phyloP scores from a whole-genome alignment of 1,284 basidiomycete genomes.

The Thecaphora frezii region DNA sequence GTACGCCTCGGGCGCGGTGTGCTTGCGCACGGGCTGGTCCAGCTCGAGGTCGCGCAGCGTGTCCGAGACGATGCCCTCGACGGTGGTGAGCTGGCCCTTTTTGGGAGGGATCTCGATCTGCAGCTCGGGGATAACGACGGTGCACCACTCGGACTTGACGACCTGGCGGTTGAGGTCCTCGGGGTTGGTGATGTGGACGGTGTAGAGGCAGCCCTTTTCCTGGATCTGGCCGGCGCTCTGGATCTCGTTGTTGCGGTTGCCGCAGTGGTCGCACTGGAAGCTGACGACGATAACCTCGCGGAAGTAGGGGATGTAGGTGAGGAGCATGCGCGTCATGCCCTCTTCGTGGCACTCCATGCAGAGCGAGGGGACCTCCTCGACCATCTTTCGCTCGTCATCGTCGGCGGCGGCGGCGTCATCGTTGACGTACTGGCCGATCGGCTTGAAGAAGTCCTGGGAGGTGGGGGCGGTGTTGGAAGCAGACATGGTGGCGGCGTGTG shows the following conservation, averaged over 20 bases:
- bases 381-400: constrained; percentile 38
- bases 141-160: constrained; percentile 83
- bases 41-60: constrained; percentile 78
- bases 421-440: constrained; percentile 42
- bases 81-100: constrained; percentile 89
- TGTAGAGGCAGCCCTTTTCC: constrained; percentile 68
- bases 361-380: constrained; percentile 72
- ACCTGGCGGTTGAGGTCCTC: constrained; percentile 88
- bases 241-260: constrained; percentile 87
- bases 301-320: constrained; percentile 96
- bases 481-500: constrained; percentile 30
- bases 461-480: constrained; percentile 5
- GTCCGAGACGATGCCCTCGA: constrained; percentile 88
- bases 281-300: constrained; percentile 93
- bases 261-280: constrained; percentile 93
- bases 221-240: constrained; percentile 87
- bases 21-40: constrained; percentile 82
- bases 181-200: constrained; percentile 71
- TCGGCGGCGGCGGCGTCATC: constrained; percentile 14
- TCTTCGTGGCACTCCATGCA: constrained; percentile 93
- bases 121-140: constrained; percentile 81
- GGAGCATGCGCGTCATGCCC: constrained; percentile 86
- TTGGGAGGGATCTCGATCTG: constrained; percentile 83
- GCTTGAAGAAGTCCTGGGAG: constrained; percentile 37
- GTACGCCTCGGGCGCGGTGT: constrained; percentile 77